Evolutionary conservation across 2,329 filamentous ascomycete species (phyloP).

Genomic region (Cordyceps tenuipes): DNA sequence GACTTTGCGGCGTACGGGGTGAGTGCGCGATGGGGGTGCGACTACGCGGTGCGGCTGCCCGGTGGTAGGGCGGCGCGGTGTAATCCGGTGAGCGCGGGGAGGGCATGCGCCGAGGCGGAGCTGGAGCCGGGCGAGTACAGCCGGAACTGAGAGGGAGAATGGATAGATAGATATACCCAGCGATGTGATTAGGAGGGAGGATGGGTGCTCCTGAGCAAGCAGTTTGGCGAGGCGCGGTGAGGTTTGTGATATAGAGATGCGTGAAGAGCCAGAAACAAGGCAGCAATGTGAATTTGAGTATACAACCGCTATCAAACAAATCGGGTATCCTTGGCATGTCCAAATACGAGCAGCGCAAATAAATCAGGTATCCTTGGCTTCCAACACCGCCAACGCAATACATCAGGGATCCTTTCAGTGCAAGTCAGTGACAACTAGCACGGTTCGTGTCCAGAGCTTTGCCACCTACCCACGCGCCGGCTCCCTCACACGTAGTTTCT

Average conservation of each 20-base stretch:
- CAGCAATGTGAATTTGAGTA: background rate
- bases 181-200: too few relatives aligned
- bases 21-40: constrained; percentile 37
- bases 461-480: too few relatives aligned
- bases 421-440: too few relatives aligned
- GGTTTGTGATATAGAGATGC: background rate
- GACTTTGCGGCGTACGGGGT: constrained; percentile 40
- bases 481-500: background rate
- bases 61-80: constrained; percentile 21
- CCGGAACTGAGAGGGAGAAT: constrained; percentile 14
- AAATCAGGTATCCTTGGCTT: too few relatives aligned
- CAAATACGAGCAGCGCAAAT: background rate
- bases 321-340: background rate
- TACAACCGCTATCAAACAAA: background rate
- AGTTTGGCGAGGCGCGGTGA: too few relatives aligned
- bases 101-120: constrained; percentile 14
- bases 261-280: background rate
- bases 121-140: constrained; percentile 18
- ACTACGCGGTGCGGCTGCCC: constrained; percentile 27
- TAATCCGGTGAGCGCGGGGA: constrained; percentile 22
- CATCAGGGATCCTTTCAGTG: too few relatives aligned
- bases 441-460: too few relatives aligned
- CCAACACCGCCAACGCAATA: too few relatives aligned
- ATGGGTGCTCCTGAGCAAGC: too few relatives aligned
- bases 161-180: background rate